Evolutionary conservation across 192 early-diverging fungal species (phyloP).

Genomic region (Coemansia sp.): DNA sequence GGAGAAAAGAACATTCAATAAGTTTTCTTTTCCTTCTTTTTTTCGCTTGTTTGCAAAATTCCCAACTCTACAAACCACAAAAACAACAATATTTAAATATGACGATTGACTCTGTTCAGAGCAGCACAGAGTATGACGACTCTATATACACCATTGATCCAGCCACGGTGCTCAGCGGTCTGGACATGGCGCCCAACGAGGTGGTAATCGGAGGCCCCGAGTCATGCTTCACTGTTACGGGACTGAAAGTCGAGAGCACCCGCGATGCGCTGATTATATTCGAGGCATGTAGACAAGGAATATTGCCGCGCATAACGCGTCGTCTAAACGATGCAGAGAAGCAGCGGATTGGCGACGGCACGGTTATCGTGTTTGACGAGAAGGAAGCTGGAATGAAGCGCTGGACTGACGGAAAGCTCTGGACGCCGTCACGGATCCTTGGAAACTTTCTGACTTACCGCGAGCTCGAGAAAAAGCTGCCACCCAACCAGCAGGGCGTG

Average conservation of each 20-base stretch:
- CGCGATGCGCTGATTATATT: slow-evolving; percentile 77
- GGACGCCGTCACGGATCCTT: slow-evolving; percentile 82
- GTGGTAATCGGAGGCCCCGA: slow-evolving; percentile 38
- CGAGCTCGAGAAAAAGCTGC: slow-evolving; percentile 63
- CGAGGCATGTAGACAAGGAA: slow-evolving; percentile 71
- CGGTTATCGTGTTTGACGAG: slow-evolving; percentile 86
- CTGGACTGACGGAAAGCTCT: slow-evolving; percentile 82
- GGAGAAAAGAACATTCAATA: background rate
- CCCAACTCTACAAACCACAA: background rate
- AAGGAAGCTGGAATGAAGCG: slow-evolving; percentile 79
- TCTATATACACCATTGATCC: slow-evolving; percentile 16
- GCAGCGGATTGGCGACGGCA: slow-evolving; percentile 69
- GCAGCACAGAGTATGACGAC: background rate
- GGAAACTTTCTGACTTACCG: slow-evolving; percentile 82
- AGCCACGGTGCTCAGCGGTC: slow-evolving; percentile 3
- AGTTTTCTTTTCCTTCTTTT: background rate
- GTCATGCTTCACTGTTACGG: slow-evolving; percentile 43
- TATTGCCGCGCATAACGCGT: slow-evolving; percentile 67
- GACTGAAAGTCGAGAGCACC: slow-evolving; percentile 42
- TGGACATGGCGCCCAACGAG: slow-evolving; percentile 26
- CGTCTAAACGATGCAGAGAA: slow-evolving; percentile 74
- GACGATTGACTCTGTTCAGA: background rate
- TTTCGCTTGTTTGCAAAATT: background rate
- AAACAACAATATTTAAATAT: background rate
- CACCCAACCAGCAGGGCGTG: slow-evolving; percentile 47